Evolutionary conservation across 371 early-diverging fungal species (phyloP).

Genomic region (Chytridium lagenaria): DNA sequence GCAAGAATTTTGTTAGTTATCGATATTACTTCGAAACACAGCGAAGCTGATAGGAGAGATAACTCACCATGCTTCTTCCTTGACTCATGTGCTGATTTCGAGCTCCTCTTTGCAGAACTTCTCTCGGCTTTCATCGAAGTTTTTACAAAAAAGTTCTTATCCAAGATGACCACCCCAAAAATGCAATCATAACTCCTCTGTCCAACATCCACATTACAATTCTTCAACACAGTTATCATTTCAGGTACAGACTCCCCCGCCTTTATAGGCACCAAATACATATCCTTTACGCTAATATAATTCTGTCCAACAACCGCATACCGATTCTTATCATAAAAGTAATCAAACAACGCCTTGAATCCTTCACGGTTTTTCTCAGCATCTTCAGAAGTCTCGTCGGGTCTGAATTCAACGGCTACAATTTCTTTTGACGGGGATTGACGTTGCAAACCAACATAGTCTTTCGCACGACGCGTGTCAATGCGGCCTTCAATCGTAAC

Average conservation of each 20-base stretch:
- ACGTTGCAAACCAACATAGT: slow-evolving; percentile 65
- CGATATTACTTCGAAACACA: background rate
- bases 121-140: background rate
- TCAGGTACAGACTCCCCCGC: slow-evolving; percentile 61
- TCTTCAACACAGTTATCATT: slow-evolving; percentile 43
- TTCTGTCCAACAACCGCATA: slow-evolving; percentile 75
- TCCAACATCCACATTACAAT: slow-evolving; percentile 18
- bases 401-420: slow-evolving; percentile 62
- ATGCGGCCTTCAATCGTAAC: slow-evolving; percentile 76
- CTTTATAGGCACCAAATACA: slow-evolving; percentile 73
- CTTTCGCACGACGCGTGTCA: slow-evolving; percentile 57
- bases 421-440: slow-evolving; percentile 65
- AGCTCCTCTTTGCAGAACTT: background rate
- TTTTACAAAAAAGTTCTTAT: slow-evolving; percentile 31
- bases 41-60: background rate
- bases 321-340: slow-evolving; percentile 65
- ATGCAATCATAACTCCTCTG: slow-evolving; percentile 27
- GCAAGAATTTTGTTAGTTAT: background rate
- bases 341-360: slow-evolving; percentile 59
- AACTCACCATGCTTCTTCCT: slow-evolving; percentile 6
- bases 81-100: background rate
- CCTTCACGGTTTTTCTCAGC: slow-evolving; percentile 6
- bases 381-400: background rate
- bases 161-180: slow-evolving; percentile 45
- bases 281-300: slow-evolving; percentile 71